Evolutionary conservation across 495 filamentous ascomycete genomes (phyloP).

Genomic region (Xanthoparmelia taractica): DNA sequence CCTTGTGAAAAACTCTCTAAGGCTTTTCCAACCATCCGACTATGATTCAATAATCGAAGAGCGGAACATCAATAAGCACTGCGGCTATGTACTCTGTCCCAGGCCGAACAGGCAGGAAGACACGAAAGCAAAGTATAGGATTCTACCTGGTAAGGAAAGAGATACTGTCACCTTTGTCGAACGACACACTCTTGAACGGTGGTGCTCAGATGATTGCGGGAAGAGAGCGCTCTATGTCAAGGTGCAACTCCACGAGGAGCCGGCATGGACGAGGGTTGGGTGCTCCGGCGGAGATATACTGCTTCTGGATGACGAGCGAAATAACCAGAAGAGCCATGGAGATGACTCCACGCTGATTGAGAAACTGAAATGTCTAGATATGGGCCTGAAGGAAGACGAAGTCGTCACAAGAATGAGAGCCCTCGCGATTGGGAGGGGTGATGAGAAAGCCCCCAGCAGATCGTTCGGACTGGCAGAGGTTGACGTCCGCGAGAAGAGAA

Average conservation of each 20-base stretch:
- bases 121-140: slow-evolving; percentile 39
- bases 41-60: slow-evolving; percentile 82
- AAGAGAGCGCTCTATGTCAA: slow-evolving; percentile 72
- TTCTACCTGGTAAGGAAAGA: slow-evolving; percentile 45
- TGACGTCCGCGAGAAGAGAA: slow-evolving; percentile 37
- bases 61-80: slow-evolving; percentile 67
- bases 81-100: slow-evolving; percentile 77
- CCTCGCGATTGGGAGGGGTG: slow-evolving; percentile 45
- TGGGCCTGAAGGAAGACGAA: slow-evolving; percentile 16
- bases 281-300: slow-evolving; percentile 41
- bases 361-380: slow-evolving; percentile 30
- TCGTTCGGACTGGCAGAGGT: slow-evolving; percentile 33
- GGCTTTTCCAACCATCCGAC: slow-evolving; percentile 72
- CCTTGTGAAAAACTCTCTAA: slow-evolving; percentile 50
- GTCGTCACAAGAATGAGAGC: slow-evolving; percentile 29
- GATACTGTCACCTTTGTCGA: slow-evolving; percentile 52
- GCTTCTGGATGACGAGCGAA: slow-evolving; percentile 47
- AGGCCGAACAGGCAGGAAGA: slow-evolving; percentile 43
- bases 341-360: slow-evolving; percentile 23
- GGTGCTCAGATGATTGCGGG: slow-evolving; percentile 78
- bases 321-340: slow-evolving; percentile 17
- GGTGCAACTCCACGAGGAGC: slow-evolving; percentile 72
- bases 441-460: slow-evolving; percentile 29
- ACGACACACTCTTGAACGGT: slow-evolving; percentile 67
- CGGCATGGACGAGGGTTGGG: slow-evolving; percentile 63